Evolutionary conservation across 225 moss, liverwort and hornwort species (phyloP).

Genomic region (Antitrichia curtipendula): DNA sequence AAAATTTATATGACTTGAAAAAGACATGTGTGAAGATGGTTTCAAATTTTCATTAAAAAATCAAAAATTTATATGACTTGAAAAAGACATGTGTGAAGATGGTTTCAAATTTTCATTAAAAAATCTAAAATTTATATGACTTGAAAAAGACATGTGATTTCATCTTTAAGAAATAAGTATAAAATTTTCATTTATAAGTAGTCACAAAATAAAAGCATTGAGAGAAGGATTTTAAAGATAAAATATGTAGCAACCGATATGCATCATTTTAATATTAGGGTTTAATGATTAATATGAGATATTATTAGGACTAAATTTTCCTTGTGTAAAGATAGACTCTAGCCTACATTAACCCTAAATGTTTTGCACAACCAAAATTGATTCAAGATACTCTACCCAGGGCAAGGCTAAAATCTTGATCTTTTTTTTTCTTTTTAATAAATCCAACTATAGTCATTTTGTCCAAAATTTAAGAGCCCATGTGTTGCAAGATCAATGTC

Average conservation of each 20-base stretch:
- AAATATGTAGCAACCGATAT: fast-evolving
- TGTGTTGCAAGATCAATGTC: neutral
- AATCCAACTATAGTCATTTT: neutral
- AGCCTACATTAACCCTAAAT: neutral
- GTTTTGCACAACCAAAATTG: neutral
- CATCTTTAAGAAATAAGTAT: neutral
- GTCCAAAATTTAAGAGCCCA: neutral
- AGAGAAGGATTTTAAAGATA: neutral
- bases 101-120: neutral
- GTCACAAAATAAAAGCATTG: too few species aligned
- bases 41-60: neutral
- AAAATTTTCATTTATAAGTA: neutral
- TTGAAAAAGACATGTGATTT: neutral
- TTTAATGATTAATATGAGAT: neutral
- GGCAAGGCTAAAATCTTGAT: neutral
- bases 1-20: neutral
- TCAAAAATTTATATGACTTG: neutral
- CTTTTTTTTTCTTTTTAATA: neutral
- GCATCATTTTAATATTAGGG: neutral
- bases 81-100: fast-evolving
- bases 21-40: fast-evolving
- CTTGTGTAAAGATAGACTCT: neutral
- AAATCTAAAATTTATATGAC: neutral
- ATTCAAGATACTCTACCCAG: neutral
- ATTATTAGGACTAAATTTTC: fast-evolving